Base-by-base conservation (phyloP, 495 filamentous ascomycete genomes). In the Recurvomyces mirabilis region DNA sequence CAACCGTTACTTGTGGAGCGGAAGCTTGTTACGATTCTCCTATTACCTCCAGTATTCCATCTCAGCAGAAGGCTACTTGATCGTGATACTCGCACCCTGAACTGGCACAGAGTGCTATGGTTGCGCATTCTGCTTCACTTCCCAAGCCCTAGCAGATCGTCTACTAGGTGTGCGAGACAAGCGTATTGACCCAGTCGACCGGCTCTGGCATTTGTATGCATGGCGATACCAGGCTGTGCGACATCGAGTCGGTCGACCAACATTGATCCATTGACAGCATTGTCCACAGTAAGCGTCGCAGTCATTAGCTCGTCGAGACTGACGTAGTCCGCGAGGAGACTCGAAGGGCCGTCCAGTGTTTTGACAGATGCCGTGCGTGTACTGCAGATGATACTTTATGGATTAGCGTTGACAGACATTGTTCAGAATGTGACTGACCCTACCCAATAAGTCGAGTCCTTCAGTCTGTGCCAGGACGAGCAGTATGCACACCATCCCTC, bases 401-500 rank as follows among this genome's bases (percentile, higher is more conserved):
- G 34, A 13, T 13, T 17, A 22, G 12, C 13, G 15, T 33, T 19
- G 28, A 19, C 30, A 7, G 30, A 9, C 41, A 20, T 20, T 6
- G 10, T 20, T 9, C 32, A 18, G 32, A 36, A 12, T 7, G 18
- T 36, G 7, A 20, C 25, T 18, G 10, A 11, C 4, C 42, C 14
- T 15, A 46, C 42, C 48, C 48, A 51, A 23, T 36, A 51, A 2
- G 48, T 42, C 14, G 48, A 51, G 42, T 51, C 48, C 36, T 46
- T 51, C 35, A 51, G 19, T 24, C 34, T 46, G 28, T 42, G 38
- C 41, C 43, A 51, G 7, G 36, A 26, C 14, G 41, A 41, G 30
- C 48, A 51, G 28, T 29, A 51, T 5, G 38, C 37, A 25, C 48
- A 51, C 41, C 41, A 51, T 6, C 42, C 48, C 3, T 14, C 26